Percentiles rank a stretch among this genome's conserved stretches.
phyloP scores from a whole-genome alignment of 2,329 filamentous ascomycete species.

The Capronia epimyces region DNA sequence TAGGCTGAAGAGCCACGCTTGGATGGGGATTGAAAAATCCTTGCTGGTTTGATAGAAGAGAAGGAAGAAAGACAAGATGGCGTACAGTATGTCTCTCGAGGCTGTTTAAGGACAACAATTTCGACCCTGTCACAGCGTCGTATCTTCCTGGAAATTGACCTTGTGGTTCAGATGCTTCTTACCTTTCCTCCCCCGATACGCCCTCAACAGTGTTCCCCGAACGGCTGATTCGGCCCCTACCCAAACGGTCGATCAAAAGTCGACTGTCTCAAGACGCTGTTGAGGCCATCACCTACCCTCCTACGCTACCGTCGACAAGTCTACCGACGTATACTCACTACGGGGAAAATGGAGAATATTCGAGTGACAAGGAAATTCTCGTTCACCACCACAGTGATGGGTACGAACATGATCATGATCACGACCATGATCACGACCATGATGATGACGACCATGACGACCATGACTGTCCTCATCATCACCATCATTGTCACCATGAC shows the following conservation, averaged over 20 bases:
- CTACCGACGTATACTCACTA: constrained; percentile 72
- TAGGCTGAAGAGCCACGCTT: neutral
- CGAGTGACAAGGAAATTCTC: constrained; percentile 43
- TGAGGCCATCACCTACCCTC: constrained; percentile 74
- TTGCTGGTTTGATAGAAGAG: constrained; percentile 14
- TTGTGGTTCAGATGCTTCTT: constrained; percentile 41
- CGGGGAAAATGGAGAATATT: constrained; percentile 52
- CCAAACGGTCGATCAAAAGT: constrained; percentile 81
- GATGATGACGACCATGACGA: constrained; percentile 19
- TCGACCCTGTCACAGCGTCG: neutral
- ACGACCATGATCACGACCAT: constrained; percentile 21
- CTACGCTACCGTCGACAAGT: constrained; percentile 62
- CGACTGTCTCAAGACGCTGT: constrained; percentile 80
- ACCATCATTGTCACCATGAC: constrained; percentile 34
- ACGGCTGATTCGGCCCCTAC: constrained; percentile 85
- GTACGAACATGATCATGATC: constrained; percentile 28
- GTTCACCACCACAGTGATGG: constrained; percentile 42
- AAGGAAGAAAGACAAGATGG: constrained; percentile 17
- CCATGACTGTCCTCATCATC: constrained; percentile 23
- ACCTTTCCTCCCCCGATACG: constrained; percentile 58
- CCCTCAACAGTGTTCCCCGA: constrained; percentile 77
- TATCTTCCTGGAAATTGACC: constrained; percentile 15
- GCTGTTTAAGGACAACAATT: neutral
- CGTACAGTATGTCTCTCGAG: constrained; percentile 20
- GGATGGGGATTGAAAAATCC: constrained; percentile 14